Evolutionary conservation across 352 stramenopile genomes (phyloP).

Genomic region (Phytophthora capsici): DNA sequence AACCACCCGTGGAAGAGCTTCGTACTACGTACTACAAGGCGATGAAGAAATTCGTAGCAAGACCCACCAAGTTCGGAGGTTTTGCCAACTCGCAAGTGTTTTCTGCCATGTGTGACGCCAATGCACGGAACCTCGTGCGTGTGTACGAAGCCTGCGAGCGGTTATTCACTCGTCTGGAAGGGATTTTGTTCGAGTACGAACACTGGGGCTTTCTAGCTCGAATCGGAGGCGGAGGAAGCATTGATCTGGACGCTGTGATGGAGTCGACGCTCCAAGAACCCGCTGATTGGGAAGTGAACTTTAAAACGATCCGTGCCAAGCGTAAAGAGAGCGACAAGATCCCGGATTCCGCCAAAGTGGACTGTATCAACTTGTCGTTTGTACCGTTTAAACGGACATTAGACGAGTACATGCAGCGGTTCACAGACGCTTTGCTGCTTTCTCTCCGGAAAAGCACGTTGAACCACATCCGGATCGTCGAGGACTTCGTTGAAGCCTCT

Average conservation of each 20-base stretch:
- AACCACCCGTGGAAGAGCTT: constrained; percentile 93
- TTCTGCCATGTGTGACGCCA: constrained; percentile 88
- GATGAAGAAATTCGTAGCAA: constrained; percentile 95
- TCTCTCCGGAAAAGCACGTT: constrained; percentile 85
- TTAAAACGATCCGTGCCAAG: constrained; percentile 89
- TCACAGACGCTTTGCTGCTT: constrained; percentile 88
- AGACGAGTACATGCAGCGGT: constrained; percentile 86
- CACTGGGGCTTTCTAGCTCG: constrained; percentile 74
- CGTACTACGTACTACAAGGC: constrained; percentile 94
- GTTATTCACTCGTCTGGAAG: constrained; percentile 89
- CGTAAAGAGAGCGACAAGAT: constrained; percentile 95
- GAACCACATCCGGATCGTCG: constrained; percentile 81
- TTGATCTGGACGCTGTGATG: constrained; percentile 84
- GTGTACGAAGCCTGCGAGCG: constrained; percentile 93
- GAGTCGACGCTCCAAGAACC: constrained; percentile 75
- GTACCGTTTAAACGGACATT: constrained; percentile 89
- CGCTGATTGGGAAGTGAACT: constrained; percentile 89
- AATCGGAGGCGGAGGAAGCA: constrained; percentile 45
- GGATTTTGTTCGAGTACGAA: constrained; percentile 81
- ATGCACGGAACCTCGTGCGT: constrained; percentile 83
- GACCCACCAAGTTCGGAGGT: constrained; percentile 88
- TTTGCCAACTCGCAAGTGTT: constrained; percentile 91
- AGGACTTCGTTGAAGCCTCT: constrained; percentile 88
- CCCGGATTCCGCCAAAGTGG: constrained; percentile 88
- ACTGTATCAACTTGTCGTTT: constrained; percentile 92